phyloP scores from a whole-genome alignment of 2,329 filamentous ascomycete species.

The Ceratocystis cubensis region DNA sequence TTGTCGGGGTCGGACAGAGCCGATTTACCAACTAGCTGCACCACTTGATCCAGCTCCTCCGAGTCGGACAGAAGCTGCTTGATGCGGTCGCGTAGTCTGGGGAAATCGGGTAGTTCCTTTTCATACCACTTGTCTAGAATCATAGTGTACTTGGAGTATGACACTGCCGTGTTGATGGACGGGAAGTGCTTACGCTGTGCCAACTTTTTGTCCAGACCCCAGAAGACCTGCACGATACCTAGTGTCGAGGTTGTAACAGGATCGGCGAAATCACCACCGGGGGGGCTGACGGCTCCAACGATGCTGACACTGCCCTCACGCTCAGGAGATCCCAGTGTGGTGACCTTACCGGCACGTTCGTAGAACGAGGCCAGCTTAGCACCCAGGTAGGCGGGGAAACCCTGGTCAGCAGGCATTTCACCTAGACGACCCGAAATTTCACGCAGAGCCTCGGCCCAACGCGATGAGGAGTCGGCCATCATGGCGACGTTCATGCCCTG shows the following conservation, averaged over 20 bases:
- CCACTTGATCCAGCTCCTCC: constrained; percentile 95
- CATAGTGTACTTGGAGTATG: constrained; percentile 92
- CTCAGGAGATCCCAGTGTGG: constrained; percentile 75
- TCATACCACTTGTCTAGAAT: constrained; percentile 90
- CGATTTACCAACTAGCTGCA: constrained; percentile 95
- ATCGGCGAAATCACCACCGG: constrained; percentile 98
- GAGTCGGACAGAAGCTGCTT: constrained; percentile 88
- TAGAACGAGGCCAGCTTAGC: constrained; percentile 98
- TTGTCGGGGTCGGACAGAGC: constrained; percentile 94
- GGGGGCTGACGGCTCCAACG: constrained; percentile 91
- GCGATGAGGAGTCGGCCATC: constrained; percentile 98
- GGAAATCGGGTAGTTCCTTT: constrained; percentile 88
- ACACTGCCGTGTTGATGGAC: constrained; percentile 87
- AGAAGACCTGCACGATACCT: constrained; percentile 97
- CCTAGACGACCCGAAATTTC: constrained; percentile 96
- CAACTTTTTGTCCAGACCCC: constrained; percentile 99
- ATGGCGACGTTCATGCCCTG: constrained; percentile 96
- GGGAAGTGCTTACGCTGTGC: constrained; percentile 99
- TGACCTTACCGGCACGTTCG: constrained; percentile 85
- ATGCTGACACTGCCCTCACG: constrained; percentile 90
- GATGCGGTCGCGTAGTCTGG: constrained; percentile 80
- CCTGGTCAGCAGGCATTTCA: constrained; percentile 99
- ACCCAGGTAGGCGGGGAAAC: constrained; percentile 94
- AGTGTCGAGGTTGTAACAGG: constrained; percentile 89
- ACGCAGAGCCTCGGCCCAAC: constrained; percentile 97